Evolutionary conservation across 1,284 basidiomycete species (phyloP).

Genomic region (Cutaneotrichosporon cavernicola): DNA sequence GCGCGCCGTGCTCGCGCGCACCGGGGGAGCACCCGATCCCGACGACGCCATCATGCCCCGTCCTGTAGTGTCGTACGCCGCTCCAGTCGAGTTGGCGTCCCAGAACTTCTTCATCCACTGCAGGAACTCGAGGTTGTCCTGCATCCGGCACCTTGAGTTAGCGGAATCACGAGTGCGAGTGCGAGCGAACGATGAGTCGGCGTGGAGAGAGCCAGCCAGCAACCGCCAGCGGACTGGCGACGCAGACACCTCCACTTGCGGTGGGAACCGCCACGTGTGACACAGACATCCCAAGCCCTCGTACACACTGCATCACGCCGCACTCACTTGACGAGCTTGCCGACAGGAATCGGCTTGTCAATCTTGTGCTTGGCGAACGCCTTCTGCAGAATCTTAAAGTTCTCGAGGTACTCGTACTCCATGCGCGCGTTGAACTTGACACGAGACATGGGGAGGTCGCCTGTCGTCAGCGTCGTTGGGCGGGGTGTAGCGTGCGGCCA

Average conservation of each 20-base stretch:
- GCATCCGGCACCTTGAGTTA: conserved; percentile 81
- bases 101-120: conserved; percentile 98
- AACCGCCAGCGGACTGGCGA: background rate
- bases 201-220: background rate
- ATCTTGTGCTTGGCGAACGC: conserved; percentile 83
- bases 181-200: no score
- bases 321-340: conserved; percentile 73
- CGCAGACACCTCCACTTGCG: background rate
- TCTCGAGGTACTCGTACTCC: conserved; percentile 92
- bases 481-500: background rate
- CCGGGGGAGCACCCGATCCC: conserved; percentile 22
- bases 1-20: conserved; percentile 18
- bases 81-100: conserved; percentile 87
- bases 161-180: background rate
- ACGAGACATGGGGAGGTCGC: conserved; percentile 79
- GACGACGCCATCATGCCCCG: conserved; percentile 40
- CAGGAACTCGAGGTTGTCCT: conserved; percentile 98
- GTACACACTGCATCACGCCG: conserved; percentile 16
- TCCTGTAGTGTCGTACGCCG: conserved; percentile 81
- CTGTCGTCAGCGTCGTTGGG: conserved; percentile 47
- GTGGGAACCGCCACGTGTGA: background rate
- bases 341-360: conserved; percentile 95
- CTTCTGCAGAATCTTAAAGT: conserved; percentile 93
- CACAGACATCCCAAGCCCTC: background rate
- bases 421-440: conserved; percentile 93